phyloP scores from a whole-genome alignment of 169 alveolate genomes.

The Eimeria brunetti region DNA sequence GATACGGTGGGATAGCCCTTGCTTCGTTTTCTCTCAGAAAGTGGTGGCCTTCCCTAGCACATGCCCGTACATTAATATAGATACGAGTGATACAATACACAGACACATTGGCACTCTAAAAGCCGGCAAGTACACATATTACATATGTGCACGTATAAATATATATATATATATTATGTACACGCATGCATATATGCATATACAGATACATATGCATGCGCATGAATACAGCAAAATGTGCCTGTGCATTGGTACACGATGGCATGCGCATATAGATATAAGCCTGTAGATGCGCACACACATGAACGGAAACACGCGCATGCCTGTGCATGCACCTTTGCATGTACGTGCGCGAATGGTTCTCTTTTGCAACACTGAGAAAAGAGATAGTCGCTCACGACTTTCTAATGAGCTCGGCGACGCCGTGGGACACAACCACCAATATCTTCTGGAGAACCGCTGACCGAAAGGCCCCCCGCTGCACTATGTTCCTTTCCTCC shows the following conservation, averaged over 20 bases:
- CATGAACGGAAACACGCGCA: background rate
- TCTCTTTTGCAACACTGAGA: background rate
- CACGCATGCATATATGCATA: background rate
- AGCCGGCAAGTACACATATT: too few species aligned
- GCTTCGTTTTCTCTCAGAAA: background rate
- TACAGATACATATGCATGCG: background rate
- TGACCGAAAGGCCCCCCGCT: constrained; percentile 51
- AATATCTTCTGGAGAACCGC: constrained; percentile 48
- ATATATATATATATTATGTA: too few species aligned
- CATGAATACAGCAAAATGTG: background rate
- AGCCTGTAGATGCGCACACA: background rate
- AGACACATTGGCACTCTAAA: background rate
- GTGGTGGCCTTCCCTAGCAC: background rate
- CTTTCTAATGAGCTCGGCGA: constrained; percentile 31
- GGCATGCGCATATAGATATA: background rate
- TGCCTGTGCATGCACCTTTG: background rate
- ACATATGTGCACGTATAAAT: background rate
- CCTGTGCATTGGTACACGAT: background rate
- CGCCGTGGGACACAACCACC: constrained; percentile 39
- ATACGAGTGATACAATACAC: background rate
- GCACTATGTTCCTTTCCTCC: constrained; percentile 28
- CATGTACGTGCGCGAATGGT: background rate
- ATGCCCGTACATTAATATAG: background rate
- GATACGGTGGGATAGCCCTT: background rate
- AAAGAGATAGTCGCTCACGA: constrained; percentile 10